phyloP scores from a whole-genome alignment of 441 rosid species.

The Capsella rubella region DNA sequence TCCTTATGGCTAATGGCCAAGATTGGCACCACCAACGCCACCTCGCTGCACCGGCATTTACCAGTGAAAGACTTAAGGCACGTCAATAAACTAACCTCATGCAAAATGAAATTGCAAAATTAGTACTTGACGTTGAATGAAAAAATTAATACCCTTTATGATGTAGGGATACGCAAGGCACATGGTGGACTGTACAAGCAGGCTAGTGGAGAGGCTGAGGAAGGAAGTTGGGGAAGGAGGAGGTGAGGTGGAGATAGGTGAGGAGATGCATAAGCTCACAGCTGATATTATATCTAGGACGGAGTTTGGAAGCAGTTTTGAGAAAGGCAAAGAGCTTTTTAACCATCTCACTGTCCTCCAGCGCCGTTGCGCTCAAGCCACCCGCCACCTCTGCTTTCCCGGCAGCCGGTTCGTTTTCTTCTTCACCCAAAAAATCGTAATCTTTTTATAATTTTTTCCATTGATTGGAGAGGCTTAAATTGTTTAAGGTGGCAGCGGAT shows the following conservation, averaged over 20 bases:
- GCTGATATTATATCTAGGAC: slow-evolving; percentile 90
- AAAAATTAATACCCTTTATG: slow-evolving; percentile 1
- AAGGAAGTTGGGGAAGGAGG: slow-evolving; percentile 58
- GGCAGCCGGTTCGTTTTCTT: slow-evolving; percentile 74
- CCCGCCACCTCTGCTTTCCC: slow-evolving; percentile 82
- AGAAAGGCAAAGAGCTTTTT: slow-evolving; percentile 88
- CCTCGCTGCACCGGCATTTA: slow-evolving; percentile 85
- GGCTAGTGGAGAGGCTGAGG: slow-evolving; percentile 63
- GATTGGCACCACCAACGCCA: slow-evolving; percentile 91
- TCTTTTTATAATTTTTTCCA: not conserved
- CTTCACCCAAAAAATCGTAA: not conserved
- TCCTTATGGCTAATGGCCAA: slow-evolving; percentile 90
- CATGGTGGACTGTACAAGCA: slow-evolving; percentile 85
- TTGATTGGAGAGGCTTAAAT: not conserved
- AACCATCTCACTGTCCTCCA: slow-evolving; percentile 71
- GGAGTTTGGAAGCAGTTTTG: slow-evolving; percentile 75
- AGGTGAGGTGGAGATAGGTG: slow-evolving; percentile 86
- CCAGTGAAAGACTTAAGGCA: slow-evolving; percentile 84
- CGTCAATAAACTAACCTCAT: slow-evolving; percentile 21
- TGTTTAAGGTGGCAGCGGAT: not conserved
- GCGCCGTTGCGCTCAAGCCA: slow-evolving; percentile 75
- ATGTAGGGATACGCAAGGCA: slow-evolving; percentile 68
- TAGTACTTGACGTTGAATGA: slow-evolving; percentile 3
- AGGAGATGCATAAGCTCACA: slow-evolving; percentile 73
- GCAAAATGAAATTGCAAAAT: not conserved